A percentile compares a stretch with the other conserved stretches of the same genome.
Conservation (phyloP, 2,329 filamentous ascomycete genomes). For the Neonectria ditissima region DNA sequence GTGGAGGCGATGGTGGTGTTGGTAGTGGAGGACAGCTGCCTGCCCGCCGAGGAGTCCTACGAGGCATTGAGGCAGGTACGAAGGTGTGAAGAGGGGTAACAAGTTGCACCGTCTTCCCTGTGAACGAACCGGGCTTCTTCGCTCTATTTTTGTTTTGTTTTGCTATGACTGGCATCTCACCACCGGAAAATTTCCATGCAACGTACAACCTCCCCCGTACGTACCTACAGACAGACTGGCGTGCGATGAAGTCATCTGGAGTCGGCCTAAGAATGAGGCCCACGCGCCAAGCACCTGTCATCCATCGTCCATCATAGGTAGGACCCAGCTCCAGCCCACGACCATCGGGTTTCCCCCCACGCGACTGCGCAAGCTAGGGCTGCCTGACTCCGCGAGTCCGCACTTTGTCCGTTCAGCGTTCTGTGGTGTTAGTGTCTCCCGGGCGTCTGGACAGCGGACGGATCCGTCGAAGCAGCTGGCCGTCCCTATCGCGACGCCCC, state of each 20-base stretch:
- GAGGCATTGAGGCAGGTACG: neutral
- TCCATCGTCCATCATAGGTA: neutral
- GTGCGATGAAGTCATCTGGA: neutral
- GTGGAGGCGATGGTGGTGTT: neutral
- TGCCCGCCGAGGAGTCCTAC: neutral
- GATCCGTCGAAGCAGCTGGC: constrained; percentile 10
- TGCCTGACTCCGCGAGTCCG: neutral
- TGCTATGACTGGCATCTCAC: neutral
- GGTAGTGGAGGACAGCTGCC: neutral
- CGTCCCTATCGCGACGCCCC: constrained; percentile 22
- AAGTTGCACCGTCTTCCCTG: neutral
- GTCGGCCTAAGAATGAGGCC: neutral
- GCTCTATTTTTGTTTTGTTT: too few species aligned
- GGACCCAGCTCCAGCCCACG: neutral
- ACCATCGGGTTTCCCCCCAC: neutral
- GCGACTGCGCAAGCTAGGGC: neutral
- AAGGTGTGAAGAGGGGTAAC: neutral
- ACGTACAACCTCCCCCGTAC: too few species aligned
- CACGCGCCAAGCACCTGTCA: neutral
- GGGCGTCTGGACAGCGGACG: constrained; percentile 13
- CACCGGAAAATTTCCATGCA: neutral
- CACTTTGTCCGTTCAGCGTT: constrained; percentile 2
- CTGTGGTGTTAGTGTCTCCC: constrained; percentile 18
- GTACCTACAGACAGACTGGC: too few species aligned
- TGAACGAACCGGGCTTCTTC: too few species aligned